Evolutionary conservation across 331 rosid species (phyloP).

Genomic region (Pyrus hybrid): DNA sequence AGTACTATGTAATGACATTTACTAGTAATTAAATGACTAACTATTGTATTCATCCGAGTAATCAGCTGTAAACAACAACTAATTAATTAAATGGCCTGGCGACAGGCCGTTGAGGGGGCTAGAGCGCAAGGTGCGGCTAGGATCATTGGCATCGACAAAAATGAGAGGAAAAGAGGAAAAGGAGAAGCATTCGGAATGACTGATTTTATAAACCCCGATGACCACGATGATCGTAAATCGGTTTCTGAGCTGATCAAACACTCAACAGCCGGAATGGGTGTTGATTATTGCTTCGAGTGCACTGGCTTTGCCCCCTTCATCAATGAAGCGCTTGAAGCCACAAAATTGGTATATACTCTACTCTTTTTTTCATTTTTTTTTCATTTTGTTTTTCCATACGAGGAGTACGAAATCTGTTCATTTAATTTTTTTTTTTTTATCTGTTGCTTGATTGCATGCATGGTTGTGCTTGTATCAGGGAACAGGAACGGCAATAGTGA

Average conservation of each 20-base stretch:
- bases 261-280: slow-evolving; percentile 38
- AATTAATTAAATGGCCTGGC: too few species aligned
- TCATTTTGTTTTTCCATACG: too few species aligned
- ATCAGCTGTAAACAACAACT: too few species aligned
- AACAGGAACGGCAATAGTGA: slow-evolving; percentile 7
- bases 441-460: too few species aligned
- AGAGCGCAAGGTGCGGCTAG: slow-evolving; percentile 33
- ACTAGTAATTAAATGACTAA: too few species aligned
- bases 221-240: slow-evolving; percentile 1
- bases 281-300: slow-evolving; percentile 53
- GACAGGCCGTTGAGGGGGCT: slow-evolving; percentile 29
- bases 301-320: slow-evolving; percentile 26
- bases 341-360: slow-evolving; percentile 22
- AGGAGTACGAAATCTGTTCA: too few species aligned
- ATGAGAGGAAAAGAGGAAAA: slow-evolving; percentile 29
- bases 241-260: slow-evolving; percentile 31
- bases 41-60: too few species aligned
- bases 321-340: slow-evolving; percentile 32
- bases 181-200: slow-evolving; percentile 53
- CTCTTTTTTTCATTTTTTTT: too few species aligned
- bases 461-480: slow-evolving; percentile 5
- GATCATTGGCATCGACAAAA: slow-evolving; percentile 46
- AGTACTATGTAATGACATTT: too few species aligned
- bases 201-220: slow-evolving; percentile 34
- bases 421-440: too few species aligned